Evolutionary conservation across 208 protist genomes (phyloP).

Genomic region (Novymonas esmeraldas): DNA sequence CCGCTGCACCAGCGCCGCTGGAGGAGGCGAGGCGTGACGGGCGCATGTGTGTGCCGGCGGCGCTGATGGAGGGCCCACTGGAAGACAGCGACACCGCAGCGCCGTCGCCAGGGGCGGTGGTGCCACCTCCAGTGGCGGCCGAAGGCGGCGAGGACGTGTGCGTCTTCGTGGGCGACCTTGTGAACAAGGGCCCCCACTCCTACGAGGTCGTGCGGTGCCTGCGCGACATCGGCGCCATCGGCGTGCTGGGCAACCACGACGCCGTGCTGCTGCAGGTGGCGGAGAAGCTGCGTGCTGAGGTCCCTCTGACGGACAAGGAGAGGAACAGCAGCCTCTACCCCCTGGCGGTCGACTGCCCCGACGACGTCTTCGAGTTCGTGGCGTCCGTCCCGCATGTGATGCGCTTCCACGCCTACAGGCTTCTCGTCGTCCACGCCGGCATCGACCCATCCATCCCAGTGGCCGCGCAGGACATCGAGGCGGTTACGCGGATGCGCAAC

Average conservation of each 20-base stretch:
- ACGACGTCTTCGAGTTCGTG: constrained; percentile 67
- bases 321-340: constrained; percentile 36
- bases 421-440: constrained; percentile 80
- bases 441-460: constrained; percentile 56
- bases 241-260: constrained; percentile 86
- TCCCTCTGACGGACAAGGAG: constrained; percentile 32
- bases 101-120: too few species aligned
- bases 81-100: too few species aligned
- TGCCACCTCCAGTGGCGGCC: neutral
- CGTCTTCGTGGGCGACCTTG: constrained; percentile 73
- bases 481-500: constrained; percentile 64
- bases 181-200: constrained; percentile 87
- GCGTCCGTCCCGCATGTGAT: constrained; percentile 61
- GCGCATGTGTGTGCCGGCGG: constrained; percentile 2
- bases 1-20: too few species aligned
- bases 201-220: constrained; percentile 60
- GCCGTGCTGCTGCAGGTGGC: constrained; percentile 51
- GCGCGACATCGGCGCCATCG: constrained; percentile 55
- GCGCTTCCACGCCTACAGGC: constrained; percentile 48
- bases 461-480: constrained; percentile 43
- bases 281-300: constrained; percentile 29
- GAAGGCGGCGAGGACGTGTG: constrained; percentile 46
- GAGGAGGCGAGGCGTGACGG: neutral
- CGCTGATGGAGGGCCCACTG: neutral
- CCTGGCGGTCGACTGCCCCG: constrained; percentile 47